Conservation (phyloP, 169 alveolate species). For the Plasmodium malariae region DNA sequence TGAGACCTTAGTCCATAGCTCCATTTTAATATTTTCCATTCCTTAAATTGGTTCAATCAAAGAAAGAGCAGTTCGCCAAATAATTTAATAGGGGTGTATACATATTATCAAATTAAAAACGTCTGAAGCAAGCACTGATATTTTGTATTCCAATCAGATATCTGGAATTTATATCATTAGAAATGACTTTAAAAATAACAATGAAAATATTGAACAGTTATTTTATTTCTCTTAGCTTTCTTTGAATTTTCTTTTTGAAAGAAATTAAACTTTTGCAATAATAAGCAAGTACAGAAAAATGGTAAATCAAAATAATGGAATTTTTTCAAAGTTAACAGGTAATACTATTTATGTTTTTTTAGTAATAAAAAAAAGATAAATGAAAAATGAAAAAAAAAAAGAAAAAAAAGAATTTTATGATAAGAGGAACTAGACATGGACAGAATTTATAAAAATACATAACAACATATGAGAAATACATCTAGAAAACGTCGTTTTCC, state of each 20-base stretch:
- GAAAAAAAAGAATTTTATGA: not conserved
- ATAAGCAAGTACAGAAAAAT: constrained; percentile 17
- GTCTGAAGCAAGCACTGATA: too few relatives aligned
- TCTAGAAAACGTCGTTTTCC: too few relatives aligned
- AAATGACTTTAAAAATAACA: not conserved
- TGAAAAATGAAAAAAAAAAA: not conserved
- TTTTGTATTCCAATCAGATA: too few relatives aligned
- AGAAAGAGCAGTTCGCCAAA: too few relatives aligned
- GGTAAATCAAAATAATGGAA: constrained; percentile 45
- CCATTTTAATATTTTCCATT: too few relatives aligned
- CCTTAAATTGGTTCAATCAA: too few relatives aligned
- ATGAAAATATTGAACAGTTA: not conserved
- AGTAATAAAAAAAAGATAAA: not conserved
- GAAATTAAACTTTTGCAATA: not conserved
- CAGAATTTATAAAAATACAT: not conserved
- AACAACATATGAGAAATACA: not conserved
- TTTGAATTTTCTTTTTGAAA: not conserved
- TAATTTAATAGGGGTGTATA: too few relatives aligned
- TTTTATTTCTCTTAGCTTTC: constrained; percentile 2
- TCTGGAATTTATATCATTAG: too few relatives aligned
- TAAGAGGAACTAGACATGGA: not conserved
- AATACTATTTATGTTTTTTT: not conserved
- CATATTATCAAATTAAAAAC: too few relatives aligned
- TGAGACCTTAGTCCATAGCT: too few relatives aligned
- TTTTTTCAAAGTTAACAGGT: constrained; percentile 71